Percentiles rank a stretch among this genome's conserved stretches.
Evolutionary conservation across 495 filamentous ascomycete genomes (phyloP).

Genomic region (Neurospora sp.): DNA sequence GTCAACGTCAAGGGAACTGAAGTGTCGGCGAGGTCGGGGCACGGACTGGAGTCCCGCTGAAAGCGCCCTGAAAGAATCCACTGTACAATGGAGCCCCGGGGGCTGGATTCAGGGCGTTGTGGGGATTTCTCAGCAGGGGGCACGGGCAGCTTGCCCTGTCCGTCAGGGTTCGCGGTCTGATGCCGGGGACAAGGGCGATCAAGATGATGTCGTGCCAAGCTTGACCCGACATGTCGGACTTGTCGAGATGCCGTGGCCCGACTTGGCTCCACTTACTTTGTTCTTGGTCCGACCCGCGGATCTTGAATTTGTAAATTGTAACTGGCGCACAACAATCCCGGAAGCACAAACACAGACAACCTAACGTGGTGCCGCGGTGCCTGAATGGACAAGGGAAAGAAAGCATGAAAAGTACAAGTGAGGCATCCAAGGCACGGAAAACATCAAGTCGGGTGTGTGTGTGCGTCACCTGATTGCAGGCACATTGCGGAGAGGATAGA

Average conservation of each 20-base stretch:
- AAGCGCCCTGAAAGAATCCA: not conserved
- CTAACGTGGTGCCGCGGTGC: not conserved
- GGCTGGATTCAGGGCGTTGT: not conserved
- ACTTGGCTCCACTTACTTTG: not conserved
- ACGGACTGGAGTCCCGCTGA: not conserved
- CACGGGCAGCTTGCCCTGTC: not conserved
- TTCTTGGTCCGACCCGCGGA: not conserved
- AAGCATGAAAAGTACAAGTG: not conserved
- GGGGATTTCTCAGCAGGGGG: not conserved
- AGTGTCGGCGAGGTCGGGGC: not conserved
- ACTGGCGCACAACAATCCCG: not conserved
- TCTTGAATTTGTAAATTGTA: not conserved
- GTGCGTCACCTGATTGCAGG: not conserved
- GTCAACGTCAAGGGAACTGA: too few species aligned
- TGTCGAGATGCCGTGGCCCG: not conserved
- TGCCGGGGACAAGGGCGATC: not conserved
- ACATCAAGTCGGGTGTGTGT: not conserved
- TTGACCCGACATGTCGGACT: not conserved
- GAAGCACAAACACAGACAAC: not conserved
- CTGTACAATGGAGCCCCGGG: not conserved
- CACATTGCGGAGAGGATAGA: not conserved
- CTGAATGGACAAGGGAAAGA: not conserved
- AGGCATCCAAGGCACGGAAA: not conserved
- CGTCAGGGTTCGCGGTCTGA: not conserved
- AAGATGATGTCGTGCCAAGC: slow-evolving; percentile 2